phyloP scores from a whole-genome alignment of 371 early-diverging fungal species.

The Mucor racemosus region DNA sequence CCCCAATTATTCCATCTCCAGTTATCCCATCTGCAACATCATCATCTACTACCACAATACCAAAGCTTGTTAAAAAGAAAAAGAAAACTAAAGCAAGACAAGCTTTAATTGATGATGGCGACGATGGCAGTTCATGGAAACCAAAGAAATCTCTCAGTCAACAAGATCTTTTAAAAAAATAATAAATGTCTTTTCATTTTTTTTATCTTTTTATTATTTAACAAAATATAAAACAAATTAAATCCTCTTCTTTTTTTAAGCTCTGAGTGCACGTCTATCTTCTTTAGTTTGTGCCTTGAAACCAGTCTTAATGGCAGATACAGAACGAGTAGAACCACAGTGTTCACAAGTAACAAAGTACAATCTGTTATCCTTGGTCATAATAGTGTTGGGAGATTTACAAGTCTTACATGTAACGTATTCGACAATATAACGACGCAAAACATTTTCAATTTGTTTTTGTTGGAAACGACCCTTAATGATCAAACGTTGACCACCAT shows the following conservation, averaged over 20 bases:
- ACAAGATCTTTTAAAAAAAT: constrained; percentile 14
- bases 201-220: constrained; percentile 15
- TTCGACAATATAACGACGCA: constrained; percentile 98
- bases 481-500: constrained; percentile 91
- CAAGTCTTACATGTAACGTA: constrained; percentile 99
- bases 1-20: background rate
- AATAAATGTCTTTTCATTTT: background rate
- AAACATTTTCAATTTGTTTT: constrained; percentile 98
- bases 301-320: constrained; percentile 98
- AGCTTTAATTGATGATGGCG: constrained; percentile 24
- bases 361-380: constrained; percentile 98
- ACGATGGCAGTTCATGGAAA: constrained; percentile 22
- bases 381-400: constrained; percentile 94
- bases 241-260: constrained; percentile 28
- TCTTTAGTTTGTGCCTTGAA: constrained; percentile 89
- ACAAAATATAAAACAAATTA: constrained; percentile 8
- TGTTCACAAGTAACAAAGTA: constrained; percentile 98
- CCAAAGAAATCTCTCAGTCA: constrained; percentile 30
- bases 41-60: constrained; percentile 4
- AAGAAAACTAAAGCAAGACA: constrained; percentile 37
- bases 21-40: background rate
- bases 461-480: constrained; percentile 99
- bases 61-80: constrained; percentile 33
- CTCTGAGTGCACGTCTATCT: constrained; percentile 64
- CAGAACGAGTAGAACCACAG: constrained; percentile 97